Evolutionary conservation across 2,329 filamentous ascomycete genomes (phyloP).

Genomic region (Trichoderma sp.): DNA sequence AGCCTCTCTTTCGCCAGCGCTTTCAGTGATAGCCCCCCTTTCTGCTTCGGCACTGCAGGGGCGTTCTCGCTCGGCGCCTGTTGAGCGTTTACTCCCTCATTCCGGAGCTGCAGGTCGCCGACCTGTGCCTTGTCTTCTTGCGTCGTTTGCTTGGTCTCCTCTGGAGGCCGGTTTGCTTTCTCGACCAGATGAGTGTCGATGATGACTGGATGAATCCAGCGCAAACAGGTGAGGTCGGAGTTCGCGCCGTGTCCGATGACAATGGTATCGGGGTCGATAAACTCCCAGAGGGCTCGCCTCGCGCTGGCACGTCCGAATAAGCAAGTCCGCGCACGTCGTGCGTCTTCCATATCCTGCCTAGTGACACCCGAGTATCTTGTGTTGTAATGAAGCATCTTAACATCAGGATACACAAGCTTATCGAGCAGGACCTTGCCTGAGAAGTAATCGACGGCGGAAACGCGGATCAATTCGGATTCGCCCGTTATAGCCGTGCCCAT

Average conservation of each 20-base stretch:
- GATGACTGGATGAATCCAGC: slow-evolving; percentile 51
- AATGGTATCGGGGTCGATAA: slow-evolving; percentile 50
- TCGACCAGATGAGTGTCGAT: slow-evolving; percentile 51
- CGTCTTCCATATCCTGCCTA: slow-evolving; percentile 42
- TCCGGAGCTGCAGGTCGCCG: not conserved
- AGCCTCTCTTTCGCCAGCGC: slow-evolving; percentile 43
- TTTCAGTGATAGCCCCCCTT: slow-evolving; percentile 45
- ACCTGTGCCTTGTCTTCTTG: not conserved
- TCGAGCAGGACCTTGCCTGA: slow-evolving; percentile 52
- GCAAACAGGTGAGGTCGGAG: slow-evolving; percentile 48
- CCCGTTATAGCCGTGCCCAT: slow-evolving; percentile 52
- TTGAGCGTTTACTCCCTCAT: not conserved
- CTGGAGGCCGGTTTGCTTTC: slow-evolving; percentile 27
- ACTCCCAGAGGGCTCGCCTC: slow-evolving; percentile 47
- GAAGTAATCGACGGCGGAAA: slow-evolving; percentile 56
- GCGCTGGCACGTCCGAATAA: slow-evolving; percentile 49
- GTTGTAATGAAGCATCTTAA: slow-evolving; percentile 52
- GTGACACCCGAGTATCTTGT: slow-evolving; percentile 55
- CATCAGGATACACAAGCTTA: slow-evolving; percentile 51
- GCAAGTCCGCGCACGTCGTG: slow-evolving; percentile 39
- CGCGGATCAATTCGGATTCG: slow-evolving; percentile 55
- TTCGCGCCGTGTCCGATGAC: slow-evolving; percentile 51
- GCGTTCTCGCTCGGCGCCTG: slow-evolving; percentile 19
- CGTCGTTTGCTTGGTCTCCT: slow-evolving; percentile 25
- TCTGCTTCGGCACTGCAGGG: slow-evolving; percentile 25